Percentiles rank a stretch among this genome's conserved stretches.
These are phyloP conservation scores for Aspergillus bertholletiae DNA, from an alignment of 495 filamentous ascomycete species.

Conservation along the genomic window DNA sequence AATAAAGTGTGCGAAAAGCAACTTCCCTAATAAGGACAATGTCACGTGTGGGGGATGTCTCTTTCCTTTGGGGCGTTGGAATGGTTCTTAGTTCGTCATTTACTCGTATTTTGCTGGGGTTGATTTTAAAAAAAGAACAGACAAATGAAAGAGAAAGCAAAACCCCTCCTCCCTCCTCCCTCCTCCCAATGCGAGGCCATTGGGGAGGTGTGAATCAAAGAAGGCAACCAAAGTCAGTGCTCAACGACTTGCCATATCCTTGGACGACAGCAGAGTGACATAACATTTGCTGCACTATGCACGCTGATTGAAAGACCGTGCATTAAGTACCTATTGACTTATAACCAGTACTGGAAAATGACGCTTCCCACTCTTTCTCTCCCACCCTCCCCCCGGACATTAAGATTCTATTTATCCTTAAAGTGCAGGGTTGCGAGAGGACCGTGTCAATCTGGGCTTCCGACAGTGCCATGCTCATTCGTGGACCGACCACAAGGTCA, in stretches of 20 bases:
- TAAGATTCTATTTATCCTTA: not conserved
- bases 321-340: not conserved
- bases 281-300: constrained; percentile 1
- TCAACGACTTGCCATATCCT: not conserved
- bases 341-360: not conserved
- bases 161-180: constrained; percentile 3
- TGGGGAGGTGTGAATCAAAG: not conserved
- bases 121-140: constrained; percentile 4
- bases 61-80: no score
- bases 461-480: not conserved
- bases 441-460: not conserved
- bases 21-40: constrained; percentile 2
- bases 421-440: not conserved
- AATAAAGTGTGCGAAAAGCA: constrained; percentile 3
- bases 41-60: constrained; percentile 7
- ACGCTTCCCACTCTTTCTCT: not conserved
- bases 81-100: not conserved
- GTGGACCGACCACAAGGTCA: not conserved
- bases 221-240: constrained; percentile 9
- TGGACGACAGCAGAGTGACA: constrained; percentile 1
- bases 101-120: not conserved
- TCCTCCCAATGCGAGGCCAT: not conserved
- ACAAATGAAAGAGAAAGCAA: constrained; percentile 5
- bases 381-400: not conserved
- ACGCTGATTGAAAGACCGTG: not conserved